phyloP scores from a whole-genome alignment of 306 rosid genomes.

The Sophora flavescens region DNA sequence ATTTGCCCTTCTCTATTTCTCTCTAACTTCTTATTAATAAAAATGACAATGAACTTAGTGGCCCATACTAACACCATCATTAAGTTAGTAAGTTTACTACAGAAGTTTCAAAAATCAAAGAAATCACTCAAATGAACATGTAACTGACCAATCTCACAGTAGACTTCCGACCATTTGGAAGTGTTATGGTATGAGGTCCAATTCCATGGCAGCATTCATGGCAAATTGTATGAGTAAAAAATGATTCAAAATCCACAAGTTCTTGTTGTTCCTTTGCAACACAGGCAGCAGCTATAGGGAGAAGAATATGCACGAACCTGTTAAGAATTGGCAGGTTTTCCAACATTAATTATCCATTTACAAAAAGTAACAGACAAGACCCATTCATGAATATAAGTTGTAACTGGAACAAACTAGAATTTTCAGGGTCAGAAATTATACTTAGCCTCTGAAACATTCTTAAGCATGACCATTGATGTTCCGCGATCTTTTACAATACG shows the following conservation, averaged over 20 bases:
- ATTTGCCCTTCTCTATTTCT: too few species aligned
- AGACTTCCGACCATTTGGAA: conserved; percentile 87
- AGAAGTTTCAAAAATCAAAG: conserved; percentile 23
- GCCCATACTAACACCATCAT: conserved; percentile 9
- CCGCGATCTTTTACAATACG: conserved; percentile 87
- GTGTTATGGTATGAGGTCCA: conserved; percentile 91
- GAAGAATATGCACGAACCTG: conserved; percentile 91
- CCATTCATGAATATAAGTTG: conserved; percentile 32
- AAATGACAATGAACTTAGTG: not conserved
- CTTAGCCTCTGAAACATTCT: conserved; percentile 99
- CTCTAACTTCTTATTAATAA: not conserved
- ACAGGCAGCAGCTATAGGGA: conserved; percentile 82
- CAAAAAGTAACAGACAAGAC: conserved; percentile 25
- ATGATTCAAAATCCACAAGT: conserved; percentile 89
- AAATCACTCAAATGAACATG: conserved; percentile 35
- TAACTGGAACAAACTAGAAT: conserved; percentile 36
- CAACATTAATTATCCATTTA: conserved; percentile 16
- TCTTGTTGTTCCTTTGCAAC: conserved; percentile 74
- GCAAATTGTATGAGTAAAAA: conserved; percentile 94
- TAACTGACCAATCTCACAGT: conserved; percentile 92
- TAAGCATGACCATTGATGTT: conserved; percentile 96
- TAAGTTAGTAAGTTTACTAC: not conserved
- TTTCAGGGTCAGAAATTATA: conserved; percentile 51
- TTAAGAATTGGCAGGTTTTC: conserved; percentile 43
- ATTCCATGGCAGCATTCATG: conserved; percentile 99